phyloP scores from a whole-genome alignment of 108 stramenopile genomes.

The Seminavis robusta region DNA sequence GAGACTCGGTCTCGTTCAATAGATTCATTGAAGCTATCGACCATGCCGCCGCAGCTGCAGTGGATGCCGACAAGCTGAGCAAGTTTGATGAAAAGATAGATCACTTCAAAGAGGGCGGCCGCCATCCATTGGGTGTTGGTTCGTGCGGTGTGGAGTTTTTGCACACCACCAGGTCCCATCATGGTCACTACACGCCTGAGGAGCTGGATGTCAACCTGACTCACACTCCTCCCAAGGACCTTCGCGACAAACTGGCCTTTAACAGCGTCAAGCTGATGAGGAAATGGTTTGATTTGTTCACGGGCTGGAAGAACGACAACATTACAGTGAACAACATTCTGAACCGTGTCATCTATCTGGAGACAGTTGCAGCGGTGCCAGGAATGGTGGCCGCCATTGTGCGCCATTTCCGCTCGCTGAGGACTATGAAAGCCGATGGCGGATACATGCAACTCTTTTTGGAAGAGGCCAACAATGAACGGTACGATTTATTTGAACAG shows the following conservation, averaged over 20 bases:
- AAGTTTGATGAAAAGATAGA: slow-evolving; percentile 6
- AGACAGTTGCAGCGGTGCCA: slow-evolving; percentile 89
- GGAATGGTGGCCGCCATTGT: slow-evolving; percentile 86
- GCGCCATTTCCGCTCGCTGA: slow-evolving; percentile 88
- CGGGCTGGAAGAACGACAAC: slow-evolving; percentile 65
- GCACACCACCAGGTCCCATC: slow-evolving; percentile 48
- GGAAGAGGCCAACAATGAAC: slow-evolving; percentile 98
- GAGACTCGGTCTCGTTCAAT: slow-evolving; percentile 46
- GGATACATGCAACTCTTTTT: slow-evolving; percentile 94
- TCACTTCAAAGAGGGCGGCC: background rate
- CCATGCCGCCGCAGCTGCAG: slow-evolving; percentile 17
- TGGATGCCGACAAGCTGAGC: background rate
- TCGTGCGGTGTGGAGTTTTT: slow-evolving; percentile 29
- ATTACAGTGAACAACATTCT: slow-evolving; percentile 66
- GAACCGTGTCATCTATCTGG: slow-evolving; percentile 80
- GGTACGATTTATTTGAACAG: no score
- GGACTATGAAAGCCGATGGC: slow-evolving; percentile 88
- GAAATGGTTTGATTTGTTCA: slow-evolving; percentile 49
- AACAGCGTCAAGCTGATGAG: slow-evolving; percentile 60
- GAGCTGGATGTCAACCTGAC: slow-evolving; percentile 56
- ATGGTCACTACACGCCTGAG: slow-evolving; percentile 61
- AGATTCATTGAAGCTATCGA: slow-evolving; percentile 69
- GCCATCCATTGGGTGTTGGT: slow-evolving; percentile 20
- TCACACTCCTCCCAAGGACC: slow-evolving; percentile 46
- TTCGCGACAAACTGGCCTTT: slow-evolving; percentile 51